Evolutionary conservation across 2,329 filamentous ascomycete species (phyloP), one percentile per base, ranked within the genome.

Genomic region (Colletotrichum viniferum): DNA sequence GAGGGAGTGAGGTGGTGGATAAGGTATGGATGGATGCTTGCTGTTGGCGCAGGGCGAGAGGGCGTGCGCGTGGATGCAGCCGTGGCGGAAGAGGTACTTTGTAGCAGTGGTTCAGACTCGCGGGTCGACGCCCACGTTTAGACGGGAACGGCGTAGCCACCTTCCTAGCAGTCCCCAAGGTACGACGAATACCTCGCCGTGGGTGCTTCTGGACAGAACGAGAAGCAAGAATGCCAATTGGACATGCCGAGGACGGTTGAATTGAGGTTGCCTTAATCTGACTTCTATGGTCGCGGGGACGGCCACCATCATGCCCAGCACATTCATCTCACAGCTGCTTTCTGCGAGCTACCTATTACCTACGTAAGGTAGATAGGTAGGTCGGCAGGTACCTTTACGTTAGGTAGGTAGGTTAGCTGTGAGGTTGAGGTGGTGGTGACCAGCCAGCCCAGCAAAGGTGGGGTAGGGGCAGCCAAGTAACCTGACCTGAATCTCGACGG

Each of bases 131-230:
- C 56, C 63, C 73, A 64, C 64, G 63, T 76, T 75, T 64, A 58
- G 73, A 76, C 73, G 73, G 70, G 73, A 76, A 76, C 73, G 73
- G 73, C 69, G 48, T 76, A 30, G 63, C 30, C 32, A 64, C 43
- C n/a, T 52, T 52, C 43, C 43, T 52, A 52, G 43, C 43, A 52
- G 43, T 21, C 7, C 12, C n/a, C 43, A 24, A 21, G 43, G 43
- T 21, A 52, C 43, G n/a, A 13, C 43, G 43, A 52, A 52, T 21
- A 13, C 43, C 43, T 52, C 12, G 10, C 43, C 43, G 12, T 52
- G 43, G 43, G n/a, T 52, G n/a, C 43, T 12, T 24, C 10, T 52
- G 43, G 43, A 52, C 43, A 64, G 64, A 69, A 48, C 38, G 58
- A 43, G 69, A 13, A 58, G 34, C 13, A 52, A 43, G 30, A 63